Base-by-base conservation (phyloP, 1,284 basidiomycete species). In the Hortiboletus rubellus region DNA sequence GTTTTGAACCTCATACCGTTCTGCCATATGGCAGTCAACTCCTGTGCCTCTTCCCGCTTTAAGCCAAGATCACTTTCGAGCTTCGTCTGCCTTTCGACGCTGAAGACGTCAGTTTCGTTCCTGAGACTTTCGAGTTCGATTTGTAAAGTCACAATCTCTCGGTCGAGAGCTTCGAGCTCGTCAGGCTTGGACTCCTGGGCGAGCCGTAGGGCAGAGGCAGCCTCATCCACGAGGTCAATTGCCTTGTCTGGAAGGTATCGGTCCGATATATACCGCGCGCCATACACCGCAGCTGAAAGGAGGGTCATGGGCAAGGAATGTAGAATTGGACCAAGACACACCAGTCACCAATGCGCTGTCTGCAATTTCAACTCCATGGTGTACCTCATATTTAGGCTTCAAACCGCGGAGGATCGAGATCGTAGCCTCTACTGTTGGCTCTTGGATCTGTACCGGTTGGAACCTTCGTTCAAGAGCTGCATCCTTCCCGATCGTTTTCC, bases 111-210 rank as follows among this genome's bases (percentile, higher is more conserved):
- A 4, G 79, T 80, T 74, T 97, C 96, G 54, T 93, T 94, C 74
- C 92, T 92, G 62, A 98, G 78, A 60, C 89, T 92, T 73, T 94
- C 92, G 14, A 92, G 77, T 73, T 98, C 95, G 63, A 97, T 97
- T 72, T 96, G 86, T 5, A 96, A 78, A 1, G 91, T 95, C 64
- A 95, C 82, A 44, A 96, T 88, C 54, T 91, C 86, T 34, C 94
- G 80, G 59, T 96, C 91, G 7, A 97, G 81, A 1, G 80, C 79
- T 67, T 97, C 94, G 3, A 98, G 80, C 59, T 87, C 86, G 60
- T 94, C 90, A 0, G 95, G 96, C 68, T 95, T 94, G 43, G 85
- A 89, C 70, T 97, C 96, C 66, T 96, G 94, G 2, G 94, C 89
- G 5, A 98, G 83, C 2, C 94, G 85, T n/a, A 97, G 78, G 0